phyloP scores from a whole-genome alignment of 257 asterid species.

The Nicotiana otophora region DNA sequence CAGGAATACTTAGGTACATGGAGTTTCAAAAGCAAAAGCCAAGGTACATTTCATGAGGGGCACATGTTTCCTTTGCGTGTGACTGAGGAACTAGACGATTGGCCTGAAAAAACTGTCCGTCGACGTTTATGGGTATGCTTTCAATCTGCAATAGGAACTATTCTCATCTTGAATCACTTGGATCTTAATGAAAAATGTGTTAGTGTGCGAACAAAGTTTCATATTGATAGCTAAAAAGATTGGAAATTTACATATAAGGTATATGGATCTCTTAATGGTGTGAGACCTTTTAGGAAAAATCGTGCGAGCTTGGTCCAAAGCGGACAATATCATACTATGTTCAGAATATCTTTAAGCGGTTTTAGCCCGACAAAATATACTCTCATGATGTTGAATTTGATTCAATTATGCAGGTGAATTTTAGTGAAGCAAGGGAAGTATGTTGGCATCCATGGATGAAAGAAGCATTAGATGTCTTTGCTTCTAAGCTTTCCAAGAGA shows the following conservation, averaged over 20 bases:
- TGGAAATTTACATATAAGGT: too few species aligned
- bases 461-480: slow-evolving; percentile 68
- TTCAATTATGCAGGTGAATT: slow-evolving; percentile 44
- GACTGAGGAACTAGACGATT: slow-evolving; percentile 66
- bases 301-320: too few species aligned
- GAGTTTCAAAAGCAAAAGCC: slow-evolving; percentile 93
- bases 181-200: too few species aligned
- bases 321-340: too few species aligned
- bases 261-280: too few species aligned
- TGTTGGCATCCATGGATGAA: slow-evolving; percentile 85
- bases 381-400: not conserved
- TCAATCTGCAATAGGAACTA: not conserved
- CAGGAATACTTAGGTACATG: slow-evolving; percentile 78
- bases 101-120: slow-evolving; percentile 94
- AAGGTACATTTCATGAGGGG: slow-evolving; percentile 72
- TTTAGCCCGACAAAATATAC: too few species aligned
- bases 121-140: slow-evolving; percentile 71
- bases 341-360: too few species aligned
- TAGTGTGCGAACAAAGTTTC: too few species aligned
- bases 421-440: slow-evolving; percentile 60
- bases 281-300: too few species aligned
- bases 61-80: slow-evolving; percentile 76
- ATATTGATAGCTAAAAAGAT: too few species aligned
- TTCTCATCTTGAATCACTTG: too few species aligned
- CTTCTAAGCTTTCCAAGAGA: slow-evolving; percentile 22